phyloP scores from a whole-genome alignment of 1,284 basidiomycete species.

The Sporisorium sorghi region DNA sequence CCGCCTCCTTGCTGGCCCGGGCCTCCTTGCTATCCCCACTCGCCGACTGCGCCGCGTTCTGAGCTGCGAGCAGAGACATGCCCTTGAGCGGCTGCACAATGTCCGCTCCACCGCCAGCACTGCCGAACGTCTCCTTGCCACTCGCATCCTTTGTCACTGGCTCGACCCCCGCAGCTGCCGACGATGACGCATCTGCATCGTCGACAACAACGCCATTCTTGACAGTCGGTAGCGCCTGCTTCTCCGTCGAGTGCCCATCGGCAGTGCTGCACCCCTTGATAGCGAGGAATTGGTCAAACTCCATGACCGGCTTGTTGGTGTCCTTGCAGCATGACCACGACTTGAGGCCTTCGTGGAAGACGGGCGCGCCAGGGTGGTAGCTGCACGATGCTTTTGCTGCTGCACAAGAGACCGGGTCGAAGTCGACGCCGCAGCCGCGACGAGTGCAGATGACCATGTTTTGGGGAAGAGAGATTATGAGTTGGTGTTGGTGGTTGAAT shows the following conservation, averaged over 20 bases:
- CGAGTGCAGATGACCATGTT: constrained; percentile 65
- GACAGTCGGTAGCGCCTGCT: constrained; percentile 47
- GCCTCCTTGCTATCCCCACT: constrained; percentile 11
- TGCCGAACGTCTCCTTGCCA: constrained; percentile 52
- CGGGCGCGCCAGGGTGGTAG: constrained; percentile 66
- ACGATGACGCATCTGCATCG: constrained; percentile 16
- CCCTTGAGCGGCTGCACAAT: constrained; percentile 42
- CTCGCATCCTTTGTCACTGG: constrained; percentile 21
- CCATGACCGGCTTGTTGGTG: constrained; percentile 67
- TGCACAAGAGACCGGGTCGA: constrained; percentile 28
- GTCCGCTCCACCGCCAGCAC: constrained; percentile 5
- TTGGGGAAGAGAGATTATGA: no score
- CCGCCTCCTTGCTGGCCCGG: constrained; percentile 13
- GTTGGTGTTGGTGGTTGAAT: background rate
- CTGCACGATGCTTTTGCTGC: constrained; percentile 35
- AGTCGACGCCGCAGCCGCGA: constrained; percentile 64
- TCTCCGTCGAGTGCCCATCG: constrained; percentile 54
- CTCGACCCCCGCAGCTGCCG: constrained; percentile 12
- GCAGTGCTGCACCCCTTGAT: constrained; percentile 59
- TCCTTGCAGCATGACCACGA: constrained; percentile 69
- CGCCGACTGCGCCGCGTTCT: constrained; percentile 32
- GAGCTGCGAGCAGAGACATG: constrained; percentile 40
- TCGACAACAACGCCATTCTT: constrained; percentile 39
- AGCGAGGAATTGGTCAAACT: constrained; percentile 67
- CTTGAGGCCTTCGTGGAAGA: constrained; percentile 69